A percentile compares a stretch with the other conserved stretches of the same genome.
Evolutionary conservation across 2,329 filamentous ascomycete species (phyloP).

Genomic region (Cylindrodendrum hubeiense): DNA sequence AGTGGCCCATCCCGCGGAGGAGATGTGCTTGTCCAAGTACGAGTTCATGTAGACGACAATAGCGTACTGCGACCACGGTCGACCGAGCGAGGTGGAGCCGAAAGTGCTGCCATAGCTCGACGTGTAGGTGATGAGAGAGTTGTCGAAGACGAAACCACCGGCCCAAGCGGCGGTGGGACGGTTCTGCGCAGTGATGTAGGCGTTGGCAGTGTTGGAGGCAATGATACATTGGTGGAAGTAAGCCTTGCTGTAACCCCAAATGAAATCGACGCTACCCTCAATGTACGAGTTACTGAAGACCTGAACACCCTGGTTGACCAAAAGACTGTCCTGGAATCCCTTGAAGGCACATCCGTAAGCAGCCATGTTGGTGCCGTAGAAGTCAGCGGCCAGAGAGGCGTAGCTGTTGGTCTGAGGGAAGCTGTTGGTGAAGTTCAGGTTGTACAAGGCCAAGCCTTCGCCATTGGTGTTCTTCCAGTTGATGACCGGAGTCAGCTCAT

Average conservation of each 20-base stretch:
- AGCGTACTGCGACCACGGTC: constrained; percentile 60
- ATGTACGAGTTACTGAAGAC: constrained; percentile 58
- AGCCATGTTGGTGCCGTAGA: constrained; percentile 47
- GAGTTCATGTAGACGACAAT: constrained; percentile 63
- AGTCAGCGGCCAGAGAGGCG: constrained; percentile 53
- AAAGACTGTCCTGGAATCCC: constrained; percentile 63
- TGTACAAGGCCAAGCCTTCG: constrained; percentile 68
- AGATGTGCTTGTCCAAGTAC: constrained; percentile 54
- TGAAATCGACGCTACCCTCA: constrained; percentile 40
- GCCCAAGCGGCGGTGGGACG: constrained; percentile 43
- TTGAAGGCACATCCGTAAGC: constrained; percentile 58
- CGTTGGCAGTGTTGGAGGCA: constrained; percentile 49
- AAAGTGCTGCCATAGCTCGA: constrained; percentile 42
- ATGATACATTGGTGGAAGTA: constrained; percentile 54
- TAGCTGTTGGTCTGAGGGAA: constrained; percentile 59
- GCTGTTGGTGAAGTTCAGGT: constrained; percentile 65
- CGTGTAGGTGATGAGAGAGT: constrained; percentile 45
- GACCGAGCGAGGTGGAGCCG: constrained; percentile 58
- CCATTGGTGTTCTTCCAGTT: constrained; percentile 57
- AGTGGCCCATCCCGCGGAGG: constrained; percentile 49
- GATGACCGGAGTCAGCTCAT: constrained; percentile 59
- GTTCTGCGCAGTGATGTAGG: constrained; percentile 50
- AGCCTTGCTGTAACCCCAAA: constrained; percentile 49
- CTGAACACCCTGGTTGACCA: constrained; percentile 60
- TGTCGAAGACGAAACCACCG: constrained; percentile 50